A percentile compares a stretch with the other conserved stretches of the same genome.
These are phyloP conservation scores for Macrotyloma uniflorum DNA, from an alignment of 306 rosid genomes.

Conservation along the genomic window DNA sequence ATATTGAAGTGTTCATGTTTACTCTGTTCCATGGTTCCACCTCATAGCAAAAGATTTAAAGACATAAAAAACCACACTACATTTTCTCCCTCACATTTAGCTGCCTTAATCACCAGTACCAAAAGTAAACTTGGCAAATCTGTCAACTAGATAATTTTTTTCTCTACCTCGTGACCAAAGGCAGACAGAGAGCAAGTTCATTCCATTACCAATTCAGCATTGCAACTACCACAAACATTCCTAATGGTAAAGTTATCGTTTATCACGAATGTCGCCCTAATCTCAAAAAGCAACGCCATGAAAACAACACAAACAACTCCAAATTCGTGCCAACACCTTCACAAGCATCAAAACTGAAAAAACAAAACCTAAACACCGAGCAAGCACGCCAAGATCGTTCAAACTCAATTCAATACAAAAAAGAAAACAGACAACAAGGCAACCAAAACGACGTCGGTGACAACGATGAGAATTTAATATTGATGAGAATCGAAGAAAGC, in stretches of 20 bases:
- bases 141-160: not conserved
- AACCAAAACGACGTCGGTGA: not conserved
- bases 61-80: not conserved
- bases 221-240: not conserved
- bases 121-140: not conserved
- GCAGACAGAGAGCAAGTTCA: not conserved
- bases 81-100: conserved; percentile 17
- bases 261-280: conserved; percentile 16
- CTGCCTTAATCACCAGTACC: not conserved
- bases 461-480: not conserved
- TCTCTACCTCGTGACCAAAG: conserved; percentile 17
- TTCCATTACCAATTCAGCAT: conserved; percentile 1
- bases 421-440: not conserved
- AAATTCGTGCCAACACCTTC: not conserved
- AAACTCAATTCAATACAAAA: not conserved
- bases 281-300: conserved; percentile 3
- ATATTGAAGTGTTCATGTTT: not conserved
- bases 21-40: not conserved
- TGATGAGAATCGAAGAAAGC: not conserved
- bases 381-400: not conserved
- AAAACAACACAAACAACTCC: conserved; percentile 29
- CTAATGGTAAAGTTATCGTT: not conserved
- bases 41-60: not conserved
- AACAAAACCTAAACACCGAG: not conserved
- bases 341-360: conserved; percentile 19